Base-by-base conservation (phyloP, 2,329 filamentous ascomycete genomes). In the Bisporella sp. region DNA sequence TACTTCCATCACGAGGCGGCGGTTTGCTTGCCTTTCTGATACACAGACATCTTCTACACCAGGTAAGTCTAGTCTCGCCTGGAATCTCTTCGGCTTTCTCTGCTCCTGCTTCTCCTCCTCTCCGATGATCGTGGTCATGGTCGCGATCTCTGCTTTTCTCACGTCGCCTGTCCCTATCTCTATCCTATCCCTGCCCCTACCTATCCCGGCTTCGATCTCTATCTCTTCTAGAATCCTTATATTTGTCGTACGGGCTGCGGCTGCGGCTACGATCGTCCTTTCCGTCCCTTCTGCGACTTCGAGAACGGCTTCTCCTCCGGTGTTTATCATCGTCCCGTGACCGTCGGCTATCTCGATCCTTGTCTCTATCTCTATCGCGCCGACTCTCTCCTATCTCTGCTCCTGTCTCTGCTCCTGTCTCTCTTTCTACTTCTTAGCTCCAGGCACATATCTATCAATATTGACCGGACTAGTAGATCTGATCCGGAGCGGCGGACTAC, bases 401-500 rank as follows among this genome's bases (percentile, higher is more conserved):
- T n/a, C n/a, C n/a, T n/a, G n/a, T n/a, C n/a, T n/a, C n/a, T n/a
- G n/a, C n/a, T n/a, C n/a, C n/a, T n/a, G n/a, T n/a, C n/a, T n/a
- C n/a, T n/a, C n/a, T n/a, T n/a, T n/a, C n/a, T 52, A 35, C 53
- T 53, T 13, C 49, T n/a, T 52, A 28, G 56, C 55, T 31, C 58
- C 59, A 40, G 64, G 63, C 7, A 65, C 62, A 53, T 66, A 66
- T 8, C 64, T 62, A 47, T 66, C 64, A 37, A 66, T 64, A 31
- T 64, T 61, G 13, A 57, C 37, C 11, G 63, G 63, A 51, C 63
- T 65, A 5, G 62, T 63, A 33, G 61, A 64, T 49, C 63, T 60
- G 12, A 60, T 58, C 31, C 62, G 54, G 53, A 60, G 59, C 30
- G 54, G 46, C 21, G 21, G 21, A 21, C 21, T 21, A 21, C 21